Conservation (phyloP, 495 filamentous ascomycete genomes). For the Neurospora africana region DNA sequence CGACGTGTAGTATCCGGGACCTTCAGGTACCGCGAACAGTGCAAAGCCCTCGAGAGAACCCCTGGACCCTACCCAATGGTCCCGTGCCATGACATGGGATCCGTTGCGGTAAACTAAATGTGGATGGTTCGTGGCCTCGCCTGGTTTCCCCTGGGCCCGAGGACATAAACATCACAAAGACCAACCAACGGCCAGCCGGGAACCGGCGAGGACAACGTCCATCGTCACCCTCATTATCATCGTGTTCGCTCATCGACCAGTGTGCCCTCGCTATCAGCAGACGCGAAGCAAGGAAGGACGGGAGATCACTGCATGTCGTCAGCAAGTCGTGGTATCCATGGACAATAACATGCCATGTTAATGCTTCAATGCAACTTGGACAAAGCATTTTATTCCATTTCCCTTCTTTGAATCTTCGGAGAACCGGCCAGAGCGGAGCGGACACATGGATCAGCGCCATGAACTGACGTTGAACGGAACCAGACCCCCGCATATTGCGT, state of each 20-base stretch:
- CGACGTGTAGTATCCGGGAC: not conserved
- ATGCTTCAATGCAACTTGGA: not conserved
- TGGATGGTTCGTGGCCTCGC: not conserved
- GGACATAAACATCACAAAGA: not conserved
- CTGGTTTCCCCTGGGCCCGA: not conserved
- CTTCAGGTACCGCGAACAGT: not conserved
- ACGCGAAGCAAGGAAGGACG: not conserved
- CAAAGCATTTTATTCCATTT: not conserved
- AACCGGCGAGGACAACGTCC: not conserved
- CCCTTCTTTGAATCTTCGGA: not conserved
- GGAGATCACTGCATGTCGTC: not conserved
- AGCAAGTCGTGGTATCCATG: not conserved
- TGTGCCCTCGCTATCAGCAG: not conserved
- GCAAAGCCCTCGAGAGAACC: not conserved
- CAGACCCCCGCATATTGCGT: not conserved
- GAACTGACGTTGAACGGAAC: not conserved
- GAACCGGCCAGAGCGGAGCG: not conserved
- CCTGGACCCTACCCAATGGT: not conserved
- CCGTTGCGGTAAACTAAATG: not conserved
- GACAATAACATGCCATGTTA: not conserved
- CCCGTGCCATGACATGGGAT: not conserved
- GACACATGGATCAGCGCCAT: not conserved
- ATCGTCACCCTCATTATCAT: not conserved
- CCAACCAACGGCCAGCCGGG: not conserved
- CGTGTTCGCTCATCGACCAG: not conserved